Base-by-base conservation (phyloP, 2,329 filamentous ascomycete species). In the Aureobasidium sp. region DNA sequence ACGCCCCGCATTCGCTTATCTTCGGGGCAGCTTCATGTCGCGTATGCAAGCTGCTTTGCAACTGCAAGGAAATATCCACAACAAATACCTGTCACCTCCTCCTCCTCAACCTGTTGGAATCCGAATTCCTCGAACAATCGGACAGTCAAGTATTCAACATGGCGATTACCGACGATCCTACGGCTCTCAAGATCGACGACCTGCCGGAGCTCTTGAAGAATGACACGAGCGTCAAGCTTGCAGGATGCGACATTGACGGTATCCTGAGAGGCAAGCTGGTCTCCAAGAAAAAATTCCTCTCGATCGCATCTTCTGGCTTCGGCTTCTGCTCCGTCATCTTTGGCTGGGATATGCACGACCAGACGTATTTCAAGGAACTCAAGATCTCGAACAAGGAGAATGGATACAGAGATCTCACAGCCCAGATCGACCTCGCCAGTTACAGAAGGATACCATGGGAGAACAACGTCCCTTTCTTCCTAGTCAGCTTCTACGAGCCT, bases 311-410 rank as follows among this genome's bases (percentile, higher is more conserved):
- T 43, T 81, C 84, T 46, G 92, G 91, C 55, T 96, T 96, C 68
- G 92, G 91, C 58, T 96, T 96, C 79, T 96, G 92, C 78, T 94
- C 89, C 21, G 90, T 96, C 66, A 85, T 96, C 65, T 96, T 95
- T 69, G 91, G 92, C 71, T 96, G 92, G 92, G 91, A 96, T 74
- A 95, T 96, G 90, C 91, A 96, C 74, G 92, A 96, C 70, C 81
- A 85, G 77, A 95, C 90, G 11, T 96, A 96, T 74, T 86, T 89
- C 72, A 84, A 82, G 67, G 91, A 96, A 75, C 82, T 96, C 64
- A 83, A 83, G 69, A 87, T 96, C 73, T 94, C 89, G 75, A 96
- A 95, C 76, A 88, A 89, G 66, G 86, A 90, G 69, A 96, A 95
- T 71, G 91, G 91, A 45, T 96, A 95, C 74, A 83, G 87, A 65